Conservation (phyloP, 1,284 basidiomycete species). For the Cutaneotrichosporon sp. region DNA sequence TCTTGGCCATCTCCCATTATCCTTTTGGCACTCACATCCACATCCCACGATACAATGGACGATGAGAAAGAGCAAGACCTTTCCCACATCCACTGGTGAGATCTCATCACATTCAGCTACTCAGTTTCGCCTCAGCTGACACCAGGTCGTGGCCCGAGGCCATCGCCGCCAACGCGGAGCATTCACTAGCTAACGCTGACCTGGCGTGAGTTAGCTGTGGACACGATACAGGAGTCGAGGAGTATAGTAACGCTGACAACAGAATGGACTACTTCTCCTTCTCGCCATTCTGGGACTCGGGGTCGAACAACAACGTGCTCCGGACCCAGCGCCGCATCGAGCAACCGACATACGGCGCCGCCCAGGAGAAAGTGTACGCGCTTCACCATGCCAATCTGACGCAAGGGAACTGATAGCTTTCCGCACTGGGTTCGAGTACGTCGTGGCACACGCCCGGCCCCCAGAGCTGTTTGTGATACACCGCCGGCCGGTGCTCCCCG, state of each 20-base stretch:
- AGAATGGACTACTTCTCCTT: slow-evolving; percentile 47
- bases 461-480: slow-evolving; percentile 43
- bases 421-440: slow-evolving; percentile 41
- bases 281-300: slow-evolving; percentile 43
- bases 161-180: slow-evolving; percentile 38
- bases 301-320: slow-evolving; percentile 41
- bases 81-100: slow-evolving; percentile 44
- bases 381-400: no score
- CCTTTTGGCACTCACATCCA: no score
- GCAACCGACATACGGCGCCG: slow-evolving; percentile 38
- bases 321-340: slow-evolving; percentile 36
- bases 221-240: no score
- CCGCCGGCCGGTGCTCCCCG: slow-evolving; percentile 27
- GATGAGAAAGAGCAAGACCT: slow-evolving; percentile 35
- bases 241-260: slow-evolving; percentile 4
- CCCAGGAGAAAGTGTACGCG: slow-evolving; percentile 40
- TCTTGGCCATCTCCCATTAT: neutral
- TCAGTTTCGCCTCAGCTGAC: slow-evolving; percentile 10
- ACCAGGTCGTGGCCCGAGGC: slow-evolving; percentile 44
- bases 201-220: slow-evolving; percentile 34
- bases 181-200: slow-evolving; percentile 35
- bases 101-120: neutral
- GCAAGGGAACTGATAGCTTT: slow-evolving; percentile 34
- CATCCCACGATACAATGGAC: no score
- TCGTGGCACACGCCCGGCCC: slow-evolving; percentile 37